phyloP scores from a whole-genome alignment of 768 basidiomycete species.

The Mycena leptocephala region DNA sequence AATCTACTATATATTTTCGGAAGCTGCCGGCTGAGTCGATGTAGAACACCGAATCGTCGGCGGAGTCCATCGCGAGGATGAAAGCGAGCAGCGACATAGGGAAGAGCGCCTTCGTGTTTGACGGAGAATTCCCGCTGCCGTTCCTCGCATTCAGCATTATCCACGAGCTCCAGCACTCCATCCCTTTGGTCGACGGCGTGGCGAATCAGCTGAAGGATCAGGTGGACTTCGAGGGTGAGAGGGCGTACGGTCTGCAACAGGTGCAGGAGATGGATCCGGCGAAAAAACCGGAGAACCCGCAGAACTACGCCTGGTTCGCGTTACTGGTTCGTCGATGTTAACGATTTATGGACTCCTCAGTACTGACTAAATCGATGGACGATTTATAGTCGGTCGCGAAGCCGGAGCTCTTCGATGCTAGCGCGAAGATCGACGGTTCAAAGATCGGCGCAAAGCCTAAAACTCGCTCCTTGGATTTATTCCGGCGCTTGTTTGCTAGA shows the following conservation, averaged over 20 bases:
- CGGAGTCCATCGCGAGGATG: background rate
- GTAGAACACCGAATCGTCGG: background rate
- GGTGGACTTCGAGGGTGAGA: background rate
- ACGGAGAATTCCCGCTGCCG: background rate
- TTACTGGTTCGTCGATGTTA: background rate
- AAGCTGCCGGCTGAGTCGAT: background rate
- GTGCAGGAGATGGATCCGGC: background rate
- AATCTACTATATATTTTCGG: background rate
- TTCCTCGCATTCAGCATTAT: background rate
- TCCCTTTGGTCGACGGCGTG: background rate
- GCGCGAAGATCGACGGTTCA: too few relatives aligned
- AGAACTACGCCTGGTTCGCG: background rate
- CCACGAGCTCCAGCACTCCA: slow-evolving; percentile 11
- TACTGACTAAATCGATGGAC: too few relatives aligned
- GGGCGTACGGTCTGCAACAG: background rate
- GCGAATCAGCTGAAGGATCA: background rate
- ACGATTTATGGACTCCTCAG: too few relatives aligned
- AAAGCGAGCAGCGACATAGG: background rate
- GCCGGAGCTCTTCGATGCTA: too few relatives aligned
- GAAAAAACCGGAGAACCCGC: background rate
- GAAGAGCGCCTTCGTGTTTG: background rate
- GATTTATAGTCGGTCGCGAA: too few relatives aligned
- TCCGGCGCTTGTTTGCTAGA: too few relatives aligned
- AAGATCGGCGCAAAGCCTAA: too few relatives aligned
- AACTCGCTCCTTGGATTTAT: too few relatives aligned